Evolutionary conservation across 139 green algal genomes (phyloP).

Genomic region (Tetraselmis chui): DNA sequence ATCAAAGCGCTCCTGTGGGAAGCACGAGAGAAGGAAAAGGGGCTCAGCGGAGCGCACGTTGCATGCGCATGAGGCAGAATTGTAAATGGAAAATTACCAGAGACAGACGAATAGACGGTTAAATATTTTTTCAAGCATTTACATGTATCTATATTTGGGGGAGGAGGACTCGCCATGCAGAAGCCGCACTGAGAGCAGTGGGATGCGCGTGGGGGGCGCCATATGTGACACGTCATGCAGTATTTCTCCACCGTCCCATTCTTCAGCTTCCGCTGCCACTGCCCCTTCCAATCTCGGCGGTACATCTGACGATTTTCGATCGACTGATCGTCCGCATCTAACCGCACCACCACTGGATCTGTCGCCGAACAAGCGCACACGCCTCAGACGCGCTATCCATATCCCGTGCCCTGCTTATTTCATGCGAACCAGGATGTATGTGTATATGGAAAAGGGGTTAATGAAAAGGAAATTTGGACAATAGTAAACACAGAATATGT

Average conservation of each 20-base stretch:
- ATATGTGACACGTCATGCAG: constrained; percentile 69
- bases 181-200: constrained; percentile 59
- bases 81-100: too few relatives aligned
- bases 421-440: too few relatives aligned
- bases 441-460: too few relatives aligned
- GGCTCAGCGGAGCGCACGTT: too few relatives aligned
- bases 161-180: constrained; percentile 50
- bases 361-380: too few relatives aligned
- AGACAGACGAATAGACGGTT: too few relatives aligned
- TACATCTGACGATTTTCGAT: background rate
- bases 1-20: constrained; percentile 55
- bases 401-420: too few relatives aligned
- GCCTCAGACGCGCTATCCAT: too few relatives aligned
- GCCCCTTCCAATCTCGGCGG: background rate
- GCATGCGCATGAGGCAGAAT: too few relatives aligned
- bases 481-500: background rate
- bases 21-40: background rate
- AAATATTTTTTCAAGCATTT: too few relatives aligned
- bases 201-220: constrained; percentile 42
- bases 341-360: constrained; percentile 2
- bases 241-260: constrained; percentile 30
- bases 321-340: constrained; percentile 5
- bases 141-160: too few relatives aligned
- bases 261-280: constrained; percentile 2
- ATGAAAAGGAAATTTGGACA: background rate